These are phyloP conservation scores for Fusarium tuaranense DNA, from an alignment of 2,329 filamentous ascomycete genomes.

Conservation along the genomic window DNA sequence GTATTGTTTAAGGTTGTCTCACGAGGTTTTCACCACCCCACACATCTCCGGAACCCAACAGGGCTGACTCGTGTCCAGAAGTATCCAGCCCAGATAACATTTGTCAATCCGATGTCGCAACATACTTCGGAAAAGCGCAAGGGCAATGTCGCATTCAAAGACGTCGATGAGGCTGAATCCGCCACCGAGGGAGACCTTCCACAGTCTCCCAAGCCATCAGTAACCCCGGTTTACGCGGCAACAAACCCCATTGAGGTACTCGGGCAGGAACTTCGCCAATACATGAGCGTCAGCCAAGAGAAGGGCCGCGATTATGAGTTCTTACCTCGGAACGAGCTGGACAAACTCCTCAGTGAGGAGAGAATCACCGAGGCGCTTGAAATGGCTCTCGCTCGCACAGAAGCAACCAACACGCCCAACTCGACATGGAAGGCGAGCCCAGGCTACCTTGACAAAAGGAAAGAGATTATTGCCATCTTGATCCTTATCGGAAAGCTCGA, in stretches of 20 bases:
- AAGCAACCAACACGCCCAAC: background rate
- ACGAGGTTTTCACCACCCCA: background rate
- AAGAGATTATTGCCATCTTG: conserved; percentile 1
- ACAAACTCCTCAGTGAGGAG: background rate
- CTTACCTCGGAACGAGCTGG: background rate
- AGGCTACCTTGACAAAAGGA: background rate
- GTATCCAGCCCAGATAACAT: background rate
- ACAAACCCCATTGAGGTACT: background rate
- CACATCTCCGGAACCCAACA: background rate
- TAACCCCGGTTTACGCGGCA: too few species aligned
- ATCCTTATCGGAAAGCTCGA: background rate
- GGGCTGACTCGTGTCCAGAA: background rate
- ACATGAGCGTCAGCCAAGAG: background rate
- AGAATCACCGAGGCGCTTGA: background rate
- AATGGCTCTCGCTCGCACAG: background rate
- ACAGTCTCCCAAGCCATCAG: background rate
- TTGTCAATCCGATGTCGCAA: background rate
- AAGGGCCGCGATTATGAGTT: background rate
- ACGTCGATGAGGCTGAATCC: background rate
- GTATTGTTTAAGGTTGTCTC: background rate
- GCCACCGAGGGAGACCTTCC: background rate
- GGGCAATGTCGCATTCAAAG: background rate
- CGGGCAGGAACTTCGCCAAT: background rate
- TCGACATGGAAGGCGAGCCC: background rate
- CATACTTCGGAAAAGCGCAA: background rate